These are phyloP conservation scores for Mayamaea pseudoterrestris DNA, from an alignment of 108 stramenopile genomes.

Conservation along the genomic window DNA sequence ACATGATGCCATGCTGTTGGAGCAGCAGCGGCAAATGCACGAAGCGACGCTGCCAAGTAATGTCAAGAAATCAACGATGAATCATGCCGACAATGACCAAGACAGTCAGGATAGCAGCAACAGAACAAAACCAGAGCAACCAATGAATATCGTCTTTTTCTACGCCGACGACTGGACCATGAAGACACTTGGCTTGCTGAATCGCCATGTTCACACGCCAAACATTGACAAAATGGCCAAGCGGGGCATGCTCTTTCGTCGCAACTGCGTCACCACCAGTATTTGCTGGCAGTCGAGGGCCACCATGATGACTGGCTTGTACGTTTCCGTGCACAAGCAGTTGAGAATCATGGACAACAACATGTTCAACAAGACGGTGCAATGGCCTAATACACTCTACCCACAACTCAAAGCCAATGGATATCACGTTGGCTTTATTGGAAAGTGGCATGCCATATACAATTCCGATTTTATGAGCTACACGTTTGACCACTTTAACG, in stretches of 20 bases:
- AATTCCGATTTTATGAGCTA: constrained; percentile 4
- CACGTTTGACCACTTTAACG: constrained; percentile 14
- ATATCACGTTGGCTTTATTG: constrained; percentile 60
- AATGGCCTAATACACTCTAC: constrained; percentile 60
- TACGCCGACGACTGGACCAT: constrained; percentile 52
- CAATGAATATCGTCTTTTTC: constrained; percentile 38
- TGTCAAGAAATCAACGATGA: too few relatives aligned
- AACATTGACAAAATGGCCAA: constrained; percentile 59
- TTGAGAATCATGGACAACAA: neutral
- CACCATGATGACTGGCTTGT: constrained; percentile 58
- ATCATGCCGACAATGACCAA: too few relatives aligned
- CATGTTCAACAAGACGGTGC: constrained; percentile 12
- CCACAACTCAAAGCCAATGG: constrained; percentile 43
- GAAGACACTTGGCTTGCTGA: constrained; percentile 23
- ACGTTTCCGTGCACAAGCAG: constrained; percentile 35
- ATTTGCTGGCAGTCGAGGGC: constrained; percentile 71
- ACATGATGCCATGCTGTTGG: too few relatives aligned
- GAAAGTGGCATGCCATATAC: constrained; percentile 45
- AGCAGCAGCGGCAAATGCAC: too few relatives aligned
- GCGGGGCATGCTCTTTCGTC: constrained; percentile 55
- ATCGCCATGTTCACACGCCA: constrained; percentile 32
- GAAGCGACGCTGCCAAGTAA: too few relatives aligned
- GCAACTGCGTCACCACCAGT: constrained; percentile 75
- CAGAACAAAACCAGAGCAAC: too few relatives aligned
- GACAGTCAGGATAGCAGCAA: too few relatives aligned